phyloP scores from a whole-genome alignment of 345 rosid species.

The Dipteronia sinensis region DNA sequence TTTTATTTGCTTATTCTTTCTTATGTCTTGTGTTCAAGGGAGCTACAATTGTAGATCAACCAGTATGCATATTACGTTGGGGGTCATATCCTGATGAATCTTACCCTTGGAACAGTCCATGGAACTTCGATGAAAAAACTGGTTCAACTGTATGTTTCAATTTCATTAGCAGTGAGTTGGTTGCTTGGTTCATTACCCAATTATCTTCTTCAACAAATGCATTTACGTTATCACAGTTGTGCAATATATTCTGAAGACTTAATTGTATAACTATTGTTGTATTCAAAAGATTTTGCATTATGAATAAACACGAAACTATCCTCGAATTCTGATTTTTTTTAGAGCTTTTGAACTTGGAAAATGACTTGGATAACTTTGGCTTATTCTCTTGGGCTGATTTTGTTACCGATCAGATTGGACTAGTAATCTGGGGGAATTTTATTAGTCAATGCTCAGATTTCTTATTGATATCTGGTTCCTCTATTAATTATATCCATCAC shows the following conservation, averaged over 20 bases:
- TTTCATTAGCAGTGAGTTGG: not conserved
- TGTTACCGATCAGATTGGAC: not conserved
- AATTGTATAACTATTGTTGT: not conserved
- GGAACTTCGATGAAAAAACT: slow-evolving; percentile 33
- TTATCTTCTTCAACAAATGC: not conserved
- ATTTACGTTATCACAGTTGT: not conserved
- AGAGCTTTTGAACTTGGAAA: not conserved
- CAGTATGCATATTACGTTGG: slow-evolving; percentile 62
- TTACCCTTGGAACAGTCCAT: slow-evolving; percentile 49
- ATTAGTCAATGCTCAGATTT: not conserved
- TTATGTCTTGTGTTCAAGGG: slow-evolving; percentile 54
- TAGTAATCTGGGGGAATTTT: not conserved
- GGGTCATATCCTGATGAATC: slow-evolving; percentile 60
- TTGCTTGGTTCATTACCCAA: slow-evolving; percentile 1
- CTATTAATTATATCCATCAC: no score
- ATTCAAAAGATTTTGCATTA: not conserved
- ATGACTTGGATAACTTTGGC: not conserved
- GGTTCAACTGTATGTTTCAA: slow-evolving; percentile 37
- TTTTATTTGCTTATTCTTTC: slow-evolving; percentile 10
- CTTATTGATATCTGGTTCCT: no score
- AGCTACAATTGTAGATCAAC: slow-evolving; percentile 76
- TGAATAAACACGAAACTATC: not conserved
- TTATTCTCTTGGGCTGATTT: not conserved
- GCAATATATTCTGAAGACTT: not conserved
- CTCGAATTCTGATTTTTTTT: not conserved